Base-by-base conservation (phyloP, 2,329 filamentous ascomycete genomes). In the Aplosporella prunicola region DNA sequence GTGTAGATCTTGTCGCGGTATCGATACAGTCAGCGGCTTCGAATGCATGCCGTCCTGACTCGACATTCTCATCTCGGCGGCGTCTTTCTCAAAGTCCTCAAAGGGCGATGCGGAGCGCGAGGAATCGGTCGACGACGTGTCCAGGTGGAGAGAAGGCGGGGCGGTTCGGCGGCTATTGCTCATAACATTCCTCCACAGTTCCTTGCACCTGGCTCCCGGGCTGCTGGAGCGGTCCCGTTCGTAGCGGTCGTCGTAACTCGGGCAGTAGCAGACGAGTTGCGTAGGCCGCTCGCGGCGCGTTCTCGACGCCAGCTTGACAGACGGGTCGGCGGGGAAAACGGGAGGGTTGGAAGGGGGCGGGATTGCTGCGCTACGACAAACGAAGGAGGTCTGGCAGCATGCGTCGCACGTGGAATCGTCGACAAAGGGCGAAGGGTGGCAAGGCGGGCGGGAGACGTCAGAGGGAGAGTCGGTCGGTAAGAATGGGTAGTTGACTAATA, bases 231-330 rank as follows among this genome's bases (percentile, higher is more conserved):
- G 18, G 6, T 30, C 35, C 26, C 20, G 27, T 18, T 13, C 7
- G 22, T 32, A 18, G 35, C 18, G 9, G 18, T 26, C 8, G 28
- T 24, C 22, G 39, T 55, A 46, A 48, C 56, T 51, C 36, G 51
- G 46, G 35, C 49, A 51, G 38, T 56, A 49, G 43, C 55, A 58
- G 41, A 53, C 48, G 40, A 51, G 47, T 39, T 52, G 48, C 17
- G 31, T 23, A 24, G 41, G 30, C 42, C 43, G 43, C 39, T 32
- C 20, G 31, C 50, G 47, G 22, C 42, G 51, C 30, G 49, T 46
- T 52, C 50, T 47, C 49, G 56, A 53, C 52, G 57, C 57, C 57
- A 61, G 57, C 48, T 53, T 61, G 56, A 52, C 51, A 16, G 28
- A 33, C 13, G 34, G 20, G 9, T 2, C 13, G 20, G 28, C 20